Conservation (phyloP, 1,139 yeast genomes). For the Taphrina sp. region DNA sequence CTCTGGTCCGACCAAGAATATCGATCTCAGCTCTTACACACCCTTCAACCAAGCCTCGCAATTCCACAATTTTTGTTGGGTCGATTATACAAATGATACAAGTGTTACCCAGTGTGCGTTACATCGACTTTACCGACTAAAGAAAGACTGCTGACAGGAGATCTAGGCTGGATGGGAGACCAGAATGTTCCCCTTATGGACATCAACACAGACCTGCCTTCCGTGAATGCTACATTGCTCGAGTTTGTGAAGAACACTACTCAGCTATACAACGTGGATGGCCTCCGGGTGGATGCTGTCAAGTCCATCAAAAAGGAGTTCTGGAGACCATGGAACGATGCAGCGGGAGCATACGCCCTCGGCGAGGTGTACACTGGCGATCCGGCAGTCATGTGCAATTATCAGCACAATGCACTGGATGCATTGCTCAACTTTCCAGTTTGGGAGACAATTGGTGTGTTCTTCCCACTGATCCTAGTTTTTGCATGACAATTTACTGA, state of each 20-base stretch:
- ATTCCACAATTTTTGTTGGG: conserved; percentile 19
- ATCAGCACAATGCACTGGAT: conserved; percentile 21
- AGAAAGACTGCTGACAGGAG: too few relatives aligned
- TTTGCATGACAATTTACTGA: too few relatives aligned
- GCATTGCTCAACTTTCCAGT: conserved; percentile 30
- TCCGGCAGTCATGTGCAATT: conserved; percentile 12
- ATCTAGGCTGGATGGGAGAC: conserved; percentile 32
- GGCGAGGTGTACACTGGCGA: conserved; percentile 32
- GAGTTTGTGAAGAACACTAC: conserved; percentile 1
- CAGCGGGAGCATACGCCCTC: conserved; percentile 24
- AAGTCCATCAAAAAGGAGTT: conserved; percentile 19
- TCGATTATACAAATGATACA: conserved; percentile 25
- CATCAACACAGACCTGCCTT: conserved; percentile 3
- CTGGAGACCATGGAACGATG: conserved; percentile 9
- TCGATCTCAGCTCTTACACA: conserved; percentile 1
- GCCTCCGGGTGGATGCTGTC: conserved; percentile 33
- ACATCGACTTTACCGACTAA: too few relatives aligned
- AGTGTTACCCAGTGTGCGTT: conserved; percentile 21
- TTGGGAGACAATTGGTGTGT: conserved; percentile 7
- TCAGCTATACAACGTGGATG: conserved; percentile 20
- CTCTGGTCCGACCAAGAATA: not conserved
- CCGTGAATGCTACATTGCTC: conserved; percentile 5
- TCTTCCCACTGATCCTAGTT: too few relatives aligned
- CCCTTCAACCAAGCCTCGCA: conserved; percentile 20
- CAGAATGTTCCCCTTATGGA: conserved; percentile 23